These are phyloP conservation scores for Tubosaeta sp. DNA, from an alignment of 768 basidiomycete genomes.

Conservation along the genomic window DNA sequence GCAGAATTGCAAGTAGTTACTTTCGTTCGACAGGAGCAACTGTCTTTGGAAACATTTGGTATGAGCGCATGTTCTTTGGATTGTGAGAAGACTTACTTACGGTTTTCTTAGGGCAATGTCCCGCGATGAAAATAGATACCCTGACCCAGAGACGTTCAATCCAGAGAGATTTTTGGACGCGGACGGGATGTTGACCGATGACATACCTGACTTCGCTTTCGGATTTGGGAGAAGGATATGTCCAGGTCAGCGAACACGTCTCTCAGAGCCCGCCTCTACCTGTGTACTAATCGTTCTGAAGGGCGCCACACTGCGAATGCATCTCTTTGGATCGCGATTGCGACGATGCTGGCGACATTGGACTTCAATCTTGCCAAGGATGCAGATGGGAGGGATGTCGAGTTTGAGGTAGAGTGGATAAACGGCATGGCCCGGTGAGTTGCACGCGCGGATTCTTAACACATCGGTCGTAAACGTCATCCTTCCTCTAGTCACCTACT, in stretches of 20 bases:
- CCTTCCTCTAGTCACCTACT: constrained; percentile 3
- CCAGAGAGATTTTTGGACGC: constrained; percentile 12
- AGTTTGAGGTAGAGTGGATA: not conserved
- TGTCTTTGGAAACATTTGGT: constrained; percentile 15
- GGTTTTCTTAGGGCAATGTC: constrained; percentile 13
- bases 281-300: not conserved
- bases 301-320: constrained; percentile 7
- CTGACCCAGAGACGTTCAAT: constrained; percentile 11
- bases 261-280: no score
- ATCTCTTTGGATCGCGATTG: constrained; percentile 9
- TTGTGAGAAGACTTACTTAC: not conserved
- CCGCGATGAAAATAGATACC: constrained; percentile 17
- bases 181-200: constrained; percentile 6
- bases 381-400: constrained; percentile 1
- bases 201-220: constrained; percentile 10
- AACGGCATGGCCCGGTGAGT: not conserved
- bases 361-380: constrained; percentile 13
- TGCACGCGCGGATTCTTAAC: not conserved
- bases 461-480: not conserved
- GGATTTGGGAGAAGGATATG: constrained; percentile 16
- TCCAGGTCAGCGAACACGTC: constrained; percentile 12
- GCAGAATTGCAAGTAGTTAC: not conserved
- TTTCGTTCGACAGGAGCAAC: constrained; percentile 4
- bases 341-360: constrained; percentile 20
- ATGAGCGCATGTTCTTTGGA: not conserved